Conservation (phyloP, 768 basidiomycete species). For the Boletellus ananas region DNA sequence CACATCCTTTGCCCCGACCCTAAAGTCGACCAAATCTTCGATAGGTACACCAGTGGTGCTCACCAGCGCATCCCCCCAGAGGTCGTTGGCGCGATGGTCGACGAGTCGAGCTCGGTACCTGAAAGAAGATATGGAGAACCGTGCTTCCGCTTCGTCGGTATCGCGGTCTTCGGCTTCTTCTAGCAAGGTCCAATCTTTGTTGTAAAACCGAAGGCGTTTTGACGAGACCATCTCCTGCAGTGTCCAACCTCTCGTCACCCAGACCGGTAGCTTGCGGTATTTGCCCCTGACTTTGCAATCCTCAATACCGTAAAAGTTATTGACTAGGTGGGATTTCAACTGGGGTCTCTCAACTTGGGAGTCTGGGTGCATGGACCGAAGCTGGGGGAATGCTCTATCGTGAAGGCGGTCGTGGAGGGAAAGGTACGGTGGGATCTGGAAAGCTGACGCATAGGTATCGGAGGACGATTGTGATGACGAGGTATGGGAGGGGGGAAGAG, state of each 20-base stretch:
- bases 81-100: slow-evolving; percentile 13
- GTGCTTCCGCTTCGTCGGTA: slow-evolving; percentile 7
- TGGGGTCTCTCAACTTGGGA: slow-evolving; percentile 19
- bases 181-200: slow-evolving; percentile 20
- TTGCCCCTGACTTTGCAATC: not conserved
- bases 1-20: slow-evolving; percentile 14
- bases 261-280: slow-evolving; percentile 11
- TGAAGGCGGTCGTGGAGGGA: slow-evolving; percentile 11
- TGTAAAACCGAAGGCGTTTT: slow-evolving; percentile 28
- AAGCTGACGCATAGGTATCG: not conserved
- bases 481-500: slow-evolving; percentile 8
- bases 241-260: slow-evolving; percentile 27
- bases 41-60: slow-evolving; percentile 14
- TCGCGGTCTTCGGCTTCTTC: slow-evolving; percentile 20
- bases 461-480: not conserved
- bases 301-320: slow-evolving; percentile 1
- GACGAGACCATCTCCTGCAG: slow-evolving; percentile 27
- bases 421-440: not conserved
- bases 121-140: slow-evolving; percentile 13
- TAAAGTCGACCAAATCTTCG: slow-evolving; percentile 11
- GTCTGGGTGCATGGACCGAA: slow-evolving; percentile 14
- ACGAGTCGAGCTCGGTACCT: slow-evolving; percentile 18
- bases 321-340: slow-evolving; percentile 9
- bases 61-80: slow-evolving; percentile 13
- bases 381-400: not conserved